These are phyloP conservation scores for Solanum hybrid DNA, from an alignment of 305 asterid species.

Conservation along the genomic window DNA sequence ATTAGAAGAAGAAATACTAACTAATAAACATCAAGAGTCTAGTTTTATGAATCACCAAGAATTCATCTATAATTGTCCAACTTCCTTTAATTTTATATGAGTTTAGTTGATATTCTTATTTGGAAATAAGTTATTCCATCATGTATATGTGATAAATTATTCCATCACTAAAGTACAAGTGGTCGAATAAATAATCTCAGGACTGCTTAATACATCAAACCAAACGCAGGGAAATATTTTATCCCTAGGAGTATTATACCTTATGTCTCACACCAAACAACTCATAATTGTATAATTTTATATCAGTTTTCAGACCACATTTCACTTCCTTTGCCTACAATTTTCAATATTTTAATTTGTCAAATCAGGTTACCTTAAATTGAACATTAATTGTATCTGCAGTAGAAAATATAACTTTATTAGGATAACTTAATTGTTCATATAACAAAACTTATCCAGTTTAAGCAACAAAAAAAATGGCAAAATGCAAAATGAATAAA, in stretches of 20 bases:
- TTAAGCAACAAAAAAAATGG: neutral
- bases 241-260: no score
- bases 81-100: no score
- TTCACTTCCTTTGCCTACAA: neutral
- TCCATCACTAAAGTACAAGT: no score
- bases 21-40: no score
- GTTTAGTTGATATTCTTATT: no score
- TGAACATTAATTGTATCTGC: neutral
- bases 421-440: neutral
- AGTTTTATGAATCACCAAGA: no score
- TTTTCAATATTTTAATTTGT: neutral
- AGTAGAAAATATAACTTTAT: neutral
- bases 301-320: neutral
- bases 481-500: neutral
- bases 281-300: neutral
- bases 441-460: neutral
- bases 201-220: no score
- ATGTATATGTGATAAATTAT: no score
- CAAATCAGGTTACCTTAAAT: neutral
- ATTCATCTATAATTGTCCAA: neutral
- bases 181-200: no score
- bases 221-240: no score
- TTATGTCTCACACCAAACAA: neutral
- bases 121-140: no score
- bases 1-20: no score